These are phyloP conservation scores for Rubroboletus satanas DNA, from an alignment of 768 basidiomycete genomes.

Conservation along the genomic window DNA sequence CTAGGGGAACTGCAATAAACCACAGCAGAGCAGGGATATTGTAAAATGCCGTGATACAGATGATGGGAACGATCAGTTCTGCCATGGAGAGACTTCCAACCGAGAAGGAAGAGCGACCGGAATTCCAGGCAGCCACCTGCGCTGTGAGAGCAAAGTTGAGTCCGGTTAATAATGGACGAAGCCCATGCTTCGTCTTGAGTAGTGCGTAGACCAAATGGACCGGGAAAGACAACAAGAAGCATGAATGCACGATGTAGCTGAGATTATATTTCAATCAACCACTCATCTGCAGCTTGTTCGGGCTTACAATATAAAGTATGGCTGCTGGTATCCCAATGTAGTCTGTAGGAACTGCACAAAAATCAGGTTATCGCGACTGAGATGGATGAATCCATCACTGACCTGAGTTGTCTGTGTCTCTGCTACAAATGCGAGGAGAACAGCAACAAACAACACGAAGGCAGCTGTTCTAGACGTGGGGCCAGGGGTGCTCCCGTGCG, in stretches of 20 bases:
- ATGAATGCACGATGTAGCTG: conserved; percentile 86
- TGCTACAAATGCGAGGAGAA: conserved; percentile 67
- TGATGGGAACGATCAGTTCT: conserved; percentile 34
- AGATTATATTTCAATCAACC: background rate
- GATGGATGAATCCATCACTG: conserved; percentile 9
- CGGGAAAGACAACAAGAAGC: conserved; percentile 75
- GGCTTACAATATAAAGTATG: conserved; percentile 83
- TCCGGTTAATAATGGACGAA: conserved; percentile 46
- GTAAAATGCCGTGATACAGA: conserved; percentile 39
- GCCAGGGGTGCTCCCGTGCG: background rate
- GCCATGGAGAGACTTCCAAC: conserved; percentile 23
- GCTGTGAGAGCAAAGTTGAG: conserved; percentile 47
- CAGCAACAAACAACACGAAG: conserved; percentile 51
- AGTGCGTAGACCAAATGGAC: conserved; percentile 70
- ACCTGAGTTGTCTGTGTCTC: conserved; percentile 81
- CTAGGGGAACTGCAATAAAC: conserved; percentile 66
- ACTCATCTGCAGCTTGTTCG: background rate
- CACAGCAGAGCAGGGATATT: conserved; percentile 67
- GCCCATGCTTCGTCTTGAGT: conserved; percentile 44
- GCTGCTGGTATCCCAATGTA: conserved; percentile 72
- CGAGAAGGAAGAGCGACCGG: background rate
- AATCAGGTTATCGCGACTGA: background rate
- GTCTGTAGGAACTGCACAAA: conserved; percentile 70
- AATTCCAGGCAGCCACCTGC: conserved; percentile 17
- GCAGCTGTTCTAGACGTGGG: conserved; percentile 39